Evolutionary conservation across 345 rosid genomes (phyloP), one percentile per base, ranked within the genome.

Genomic region (Stellera chamaejasme): DNA sequence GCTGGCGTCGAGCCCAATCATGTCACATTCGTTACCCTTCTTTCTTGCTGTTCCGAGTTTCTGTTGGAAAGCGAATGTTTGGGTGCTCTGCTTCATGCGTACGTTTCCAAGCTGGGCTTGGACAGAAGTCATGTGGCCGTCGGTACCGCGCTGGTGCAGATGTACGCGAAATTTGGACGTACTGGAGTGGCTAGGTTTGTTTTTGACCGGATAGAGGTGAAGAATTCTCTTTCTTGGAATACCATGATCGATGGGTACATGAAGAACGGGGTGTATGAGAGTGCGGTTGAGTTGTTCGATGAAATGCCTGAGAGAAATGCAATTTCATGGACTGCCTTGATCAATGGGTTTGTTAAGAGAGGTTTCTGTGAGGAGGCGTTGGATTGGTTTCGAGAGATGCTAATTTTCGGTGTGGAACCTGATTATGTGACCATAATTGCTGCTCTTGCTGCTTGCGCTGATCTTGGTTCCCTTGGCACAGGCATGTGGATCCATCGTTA

Each of bases 251-350:
- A 82, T 60, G 90, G 92, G 43, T 80, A 75, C 65, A 68, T 82
- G 75, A 79, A 66, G 58, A 62, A 41, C 45, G 83, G 83, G 55
- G 54, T 69, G 26, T 48, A 75, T 41, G 63, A 63, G 7, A 58
- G 46, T 27, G 98, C 95, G 1, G 53, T 66, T 6, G 61, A 66
- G 49, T 0, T 83, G 75, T 88, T 88, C 55, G 86, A 77, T 63
- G 60, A 54, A 72, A 83, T 80, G 84, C 92, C 92, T 55, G 64
- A 62, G 1, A 67, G 75, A 68, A 69, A 75, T 59, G 77, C 74
- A 19, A 64, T 88, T 52, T 77, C 92, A 39, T 88, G 95, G 98
- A 88, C 92, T 4, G 80, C 79, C 25, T 59, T 87, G 80, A 72
- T 91, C 51, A 80, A 80, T 68, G 96, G 96, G 52, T 79, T 83